Evolutionary conservation across 306 rosid species (phyloP).

Genomic region (Spatholobus suberectus): DNA sequence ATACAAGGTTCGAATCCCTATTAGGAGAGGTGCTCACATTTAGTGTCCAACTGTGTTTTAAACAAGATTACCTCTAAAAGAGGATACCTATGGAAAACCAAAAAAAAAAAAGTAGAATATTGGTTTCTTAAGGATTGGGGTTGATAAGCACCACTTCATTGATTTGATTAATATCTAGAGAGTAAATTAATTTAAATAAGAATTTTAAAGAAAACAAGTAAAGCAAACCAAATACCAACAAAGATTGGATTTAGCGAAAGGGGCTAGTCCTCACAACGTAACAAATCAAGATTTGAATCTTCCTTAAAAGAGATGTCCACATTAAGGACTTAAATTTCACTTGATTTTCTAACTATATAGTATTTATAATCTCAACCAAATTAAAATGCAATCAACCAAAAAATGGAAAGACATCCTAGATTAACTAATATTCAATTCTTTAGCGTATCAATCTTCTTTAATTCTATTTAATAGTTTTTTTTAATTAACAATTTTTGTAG

Average conservation of each 20-base stretch:
- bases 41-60: too few relatives aligned
- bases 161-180: neutral
- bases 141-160: neutral
- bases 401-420: too few relatives aligned
- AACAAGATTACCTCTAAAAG: too few relatives aligned
- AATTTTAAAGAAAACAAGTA: neutral
- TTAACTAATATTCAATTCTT: neutral
- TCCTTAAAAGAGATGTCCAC: too few relatives aligned
- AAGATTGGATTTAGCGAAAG: too few relatives aligned
- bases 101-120: neutral
- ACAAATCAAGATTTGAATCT: too few relatives aligned
- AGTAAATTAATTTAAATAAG: neutral
- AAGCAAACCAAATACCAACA: neutral
- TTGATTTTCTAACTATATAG: neutral
- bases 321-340: neutral
- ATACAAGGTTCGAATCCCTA: too few relatives aligned
- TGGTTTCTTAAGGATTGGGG: neutral
- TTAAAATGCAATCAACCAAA: too few relatives aligned
- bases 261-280: too few relatives aligned
- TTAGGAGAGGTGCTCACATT: too few relatives aligned
- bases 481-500: neutral
- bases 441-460: neutral
- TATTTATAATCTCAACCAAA: too few relatives aligned
- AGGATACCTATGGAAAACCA: too few relatives aligned
- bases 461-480: neutral